Base-by-base conservation (phyloP, 2,329 filamentous ascomycete species). In the Ustulina deusta region DNA sequence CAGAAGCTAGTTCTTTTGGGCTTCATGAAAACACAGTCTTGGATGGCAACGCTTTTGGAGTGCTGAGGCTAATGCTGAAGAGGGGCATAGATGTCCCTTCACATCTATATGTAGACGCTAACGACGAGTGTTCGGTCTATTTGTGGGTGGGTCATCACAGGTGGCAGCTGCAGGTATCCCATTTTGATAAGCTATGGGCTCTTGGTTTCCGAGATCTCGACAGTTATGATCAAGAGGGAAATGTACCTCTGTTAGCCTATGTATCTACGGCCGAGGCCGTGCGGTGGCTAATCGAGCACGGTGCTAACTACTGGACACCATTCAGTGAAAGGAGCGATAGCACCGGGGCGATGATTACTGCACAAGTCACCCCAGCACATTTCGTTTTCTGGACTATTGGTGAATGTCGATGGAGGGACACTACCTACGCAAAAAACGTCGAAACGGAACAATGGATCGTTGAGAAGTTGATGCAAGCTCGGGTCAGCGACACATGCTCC, bases 251-350 rank as follows among this genome's bases (percentile, higher is more conserved):
- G 17, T 5, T 1, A n/a, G n/a, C n/a, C 2, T 0, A 6, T 9
- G 5, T 25, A 22, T 0, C 17, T 9, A 15, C 4, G 15, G 6
- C 17, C 4, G 11, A 29, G 32, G 13, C 6, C 1, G 9, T 27
- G n/a, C 29, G 40, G n/a, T 63, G 65, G 65, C 11, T 61, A 1
- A 61, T 64, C 20, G 65, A 67, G 49, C 65, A 63, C 34, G 61
- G 61, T 10, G 42, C 60, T 15, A 40, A 67, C 42, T 67, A 67
- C 32, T 64, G 61, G 61, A 63, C 56, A 27, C 61, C 55, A 27
- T 13, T 63, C 0, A 42, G 32, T 42, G 60, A 32, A 55, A 49
- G 55, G 9, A 36, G 3, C 32, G 27, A 25, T 10, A 15, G n/a
- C 2, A 7, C 4, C 2, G 13, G 3, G 17, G 2, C 20, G 3